These are phyloP conservation scores for Escovopsis weberi DNA, from an alignment of 2,329 filamentous ascomycete species.

Conservation along the genomic window DNA sequence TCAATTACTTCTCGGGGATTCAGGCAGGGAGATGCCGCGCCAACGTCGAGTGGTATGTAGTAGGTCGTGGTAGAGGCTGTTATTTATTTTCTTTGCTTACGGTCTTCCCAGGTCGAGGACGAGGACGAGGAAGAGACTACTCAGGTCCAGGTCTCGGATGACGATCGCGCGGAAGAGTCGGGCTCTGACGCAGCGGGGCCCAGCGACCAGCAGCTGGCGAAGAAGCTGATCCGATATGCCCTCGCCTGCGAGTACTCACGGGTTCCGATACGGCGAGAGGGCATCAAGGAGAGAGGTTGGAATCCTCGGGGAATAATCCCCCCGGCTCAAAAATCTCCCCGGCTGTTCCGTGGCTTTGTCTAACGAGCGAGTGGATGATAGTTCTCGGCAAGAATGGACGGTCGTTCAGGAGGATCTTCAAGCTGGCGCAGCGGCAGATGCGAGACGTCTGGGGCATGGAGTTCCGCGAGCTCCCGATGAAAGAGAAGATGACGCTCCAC, in stretches of 20 bases:
- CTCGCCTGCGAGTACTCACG: constrained; percentile 52
- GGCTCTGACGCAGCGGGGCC: constrained; percentile 22
- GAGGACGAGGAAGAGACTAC: constrained; percentile 20
- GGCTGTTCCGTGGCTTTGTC: not conserved
- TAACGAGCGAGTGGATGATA: constrained; percentile 14
- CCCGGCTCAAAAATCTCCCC: too few species aligned
- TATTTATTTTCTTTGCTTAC: too few species aligned
- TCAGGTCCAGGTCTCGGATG: constrained; percentile 16
- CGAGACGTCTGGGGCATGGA: constrained; percentile 77
- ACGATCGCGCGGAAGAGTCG: constrained; percentile 17
- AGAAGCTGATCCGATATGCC: constrained; percentile 55
- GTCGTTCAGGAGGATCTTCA: constrained; percentile 65
- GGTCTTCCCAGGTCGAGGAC: constrained; percentile 10
- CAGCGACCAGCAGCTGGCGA: constrained; percentile 38
- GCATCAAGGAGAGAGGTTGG: constrained; percentile 48
- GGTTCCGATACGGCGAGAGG: constrained; percentile 43
- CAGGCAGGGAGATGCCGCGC: too few species aligned
- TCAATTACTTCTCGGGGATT: too few species aligned
- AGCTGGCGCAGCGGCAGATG: constrained; percentile 58
- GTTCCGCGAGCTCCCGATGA: constrained; percentile 65
- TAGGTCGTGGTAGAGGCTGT: too few species aligned
- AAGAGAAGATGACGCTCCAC: constrained; percentile 67
- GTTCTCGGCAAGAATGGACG: constrained; percentile 58
- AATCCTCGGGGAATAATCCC: too few species aligned
- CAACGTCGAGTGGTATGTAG: too few species aligned